Conservation (phyloP, 2,329 filamentous ascomycete species). For the Colletotrichum sp. region DNA sequence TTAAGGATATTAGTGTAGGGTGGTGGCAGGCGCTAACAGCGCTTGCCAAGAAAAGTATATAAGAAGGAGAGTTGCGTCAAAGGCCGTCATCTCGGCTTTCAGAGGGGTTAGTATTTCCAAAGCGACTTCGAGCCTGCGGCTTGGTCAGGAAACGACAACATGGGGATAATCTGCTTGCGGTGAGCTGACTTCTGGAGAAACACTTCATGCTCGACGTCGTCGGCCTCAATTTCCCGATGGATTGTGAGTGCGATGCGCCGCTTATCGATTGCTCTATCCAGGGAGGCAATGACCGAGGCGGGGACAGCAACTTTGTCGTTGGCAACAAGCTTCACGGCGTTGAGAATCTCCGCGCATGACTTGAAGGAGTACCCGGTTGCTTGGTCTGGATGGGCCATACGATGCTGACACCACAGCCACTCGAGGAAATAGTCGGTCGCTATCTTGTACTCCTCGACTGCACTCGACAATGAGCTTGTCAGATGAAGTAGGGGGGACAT, state of each 20-base stretch:
- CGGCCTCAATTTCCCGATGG: neutral
- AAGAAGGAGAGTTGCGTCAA: too few relatives aligned
- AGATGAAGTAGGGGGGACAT: neutral
- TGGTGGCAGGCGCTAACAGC: too few relatives aligned
- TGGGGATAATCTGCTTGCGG: too few relatives aligned
- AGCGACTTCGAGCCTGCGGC: too few relatives aligned
- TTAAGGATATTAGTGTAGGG: too few relatives aligned
- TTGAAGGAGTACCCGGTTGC: neutral
- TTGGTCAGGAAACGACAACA: too few relatives aligned
- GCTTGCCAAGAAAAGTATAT: too few relatives aligned
- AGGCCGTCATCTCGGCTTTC: too few relatives aligned
- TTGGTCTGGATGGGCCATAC: neutral
- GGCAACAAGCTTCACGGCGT: neutral
- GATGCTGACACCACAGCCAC: neutral
- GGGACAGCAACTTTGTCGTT: neutral
- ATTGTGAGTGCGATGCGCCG: neutral
- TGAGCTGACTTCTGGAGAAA: neutral
- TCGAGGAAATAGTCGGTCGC: neutral
- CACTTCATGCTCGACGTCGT: neutral
- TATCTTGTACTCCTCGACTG: neutral
- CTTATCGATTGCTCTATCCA: neutral
- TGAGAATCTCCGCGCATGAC: neutral
- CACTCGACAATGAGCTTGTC: neutral
- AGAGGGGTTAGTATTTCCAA: too few relatives aligned
- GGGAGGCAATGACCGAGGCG: neutral